Conservation (phyloP, 73 alveolate genomes). For the Effrenium voratum region DNA sequence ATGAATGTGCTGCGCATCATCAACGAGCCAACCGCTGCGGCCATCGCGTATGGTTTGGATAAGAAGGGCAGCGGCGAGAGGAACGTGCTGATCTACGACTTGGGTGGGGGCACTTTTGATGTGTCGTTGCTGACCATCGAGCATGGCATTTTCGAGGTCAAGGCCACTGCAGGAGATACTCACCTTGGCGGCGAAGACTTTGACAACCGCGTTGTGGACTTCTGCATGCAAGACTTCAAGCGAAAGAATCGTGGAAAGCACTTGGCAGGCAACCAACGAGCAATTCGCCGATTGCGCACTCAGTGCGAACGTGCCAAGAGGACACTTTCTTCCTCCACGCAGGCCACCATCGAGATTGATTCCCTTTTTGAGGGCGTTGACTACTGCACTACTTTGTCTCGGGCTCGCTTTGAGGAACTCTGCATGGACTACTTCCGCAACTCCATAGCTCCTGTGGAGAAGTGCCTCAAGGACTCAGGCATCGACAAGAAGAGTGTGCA, state of each 20-base stretch:
- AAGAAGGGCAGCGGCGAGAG: constrained; percentile 95
- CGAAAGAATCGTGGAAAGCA: constrained; percentile 96
- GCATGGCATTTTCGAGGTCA: constrained; percentile 97
- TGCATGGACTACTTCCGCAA: constrained; percentile 96
- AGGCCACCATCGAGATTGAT: constrained; percentile 98
- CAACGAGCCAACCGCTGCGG: constrained; percentile 98
- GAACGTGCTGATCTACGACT: constrained; percentile 90
- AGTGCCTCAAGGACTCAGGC: constrained; percentile 63
- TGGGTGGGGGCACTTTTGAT: constrained; percentile 98
- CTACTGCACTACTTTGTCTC: constrained; percentile 94
- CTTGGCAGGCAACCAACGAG: constrained; percentile 96
- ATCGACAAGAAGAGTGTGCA: constrained; percentile 96
- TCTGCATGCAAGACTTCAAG: constrained; percentile 94
- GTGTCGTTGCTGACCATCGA: constrained; percentile 97
- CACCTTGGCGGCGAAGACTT: constrained; percentile 97
- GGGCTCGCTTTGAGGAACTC: constrained; percentile 98
- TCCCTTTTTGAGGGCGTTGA: constrained; percentile 96
- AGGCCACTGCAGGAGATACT: constrained; percentile 96
- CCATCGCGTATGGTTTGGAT: constrained; percentile 98
- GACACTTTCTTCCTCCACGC: constrained; percentile 96
- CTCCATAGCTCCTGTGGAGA: constrained; percentile 96
- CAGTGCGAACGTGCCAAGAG: constrained; percentile 99
- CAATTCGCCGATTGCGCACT: constrained; percentile 98
- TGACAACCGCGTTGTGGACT: constrained; percentile 96
- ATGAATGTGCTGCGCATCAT: constrained; percentile 98